A percentile compares a stretch with the other conserved stretches of the same genome.
Conservation (phyloP, 768 basidiomycete species). For the Holtermannia corniformis region DNA sequence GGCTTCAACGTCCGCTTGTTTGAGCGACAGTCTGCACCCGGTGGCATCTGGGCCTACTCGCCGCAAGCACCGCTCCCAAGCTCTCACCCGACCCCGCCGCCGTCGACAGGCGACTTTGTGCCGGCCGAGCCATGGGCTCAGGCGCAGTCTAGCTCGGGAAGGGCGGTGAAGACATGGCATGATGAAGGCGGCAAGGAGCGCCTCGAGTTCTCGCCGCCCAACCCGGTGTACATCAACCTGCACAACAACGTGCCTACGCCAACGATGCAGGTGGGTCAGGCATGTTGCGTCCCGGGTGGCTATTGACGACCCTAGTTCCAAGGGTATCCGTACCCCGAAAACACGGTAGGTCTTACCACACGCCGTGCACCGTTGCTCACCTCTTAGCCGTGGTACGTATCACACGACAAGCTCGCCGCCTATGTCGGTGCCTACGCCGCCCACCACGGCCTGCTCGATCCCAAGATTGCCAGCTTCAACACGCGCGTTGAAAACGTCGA, state of each 20-base stretch:
- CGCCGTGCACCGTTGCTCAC: background rate
- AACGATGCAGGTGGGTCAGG: slow-evolving; percentile 15
- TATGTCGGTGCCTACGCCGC: slow-evolving; percentile 46
- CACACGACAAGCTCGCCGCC: slow-evolving; percentile 41
- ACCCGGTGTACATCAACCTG: slow-evolving; percentile 22
- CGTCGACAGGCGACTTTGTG: slow-evolving; percentile 21
- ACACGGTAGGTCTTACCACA: slow-evolving; percentile 3
- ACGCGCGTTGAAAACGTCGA: slow-evolving; percentile 48
- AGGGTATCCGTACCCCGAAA: slow-evolving; percentile 22
- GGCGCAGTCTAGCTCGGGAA: too few relatives aligned
- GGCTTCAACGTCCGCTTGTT: slow-evolving; percentile 21
- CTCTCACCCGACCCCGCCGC: slow-evolving; percentile 20
- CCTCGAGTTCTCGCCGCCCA: slow-evolving; percentile 18
- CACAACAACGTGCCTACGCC: slow-evolving; percentile 25
- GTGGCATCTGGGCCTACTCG: slow-evolving; percentile 25
- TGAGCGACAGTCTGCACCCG: slow-evolving; percentile 18
- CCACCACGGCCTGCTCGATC: slow-evolving; percentile 40
- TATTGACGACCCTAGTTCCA: slow-evolving; percentile 14
- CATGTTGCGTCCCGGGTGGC: background rate
- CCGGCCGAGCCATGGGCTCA: slow-evolving; percentile 1
- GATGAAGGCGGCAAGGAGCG: slow-evolving; percentile 1
- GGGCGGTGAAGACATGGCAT: too few relatives aligned
- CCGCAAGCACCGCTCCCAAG: slow-evolving; percentile 5
- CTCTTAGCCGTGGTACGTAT: slow-evolving; percentile 12
- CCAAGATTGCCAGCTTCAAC: slow-evolving; percentile 47